A percentile compares a stretch with the other conserved stretches of the same genome.
Conservation (phyloP, 2,329 filamentous ascomycete genomes). For the Tolypocladium inflatum region DNA sequence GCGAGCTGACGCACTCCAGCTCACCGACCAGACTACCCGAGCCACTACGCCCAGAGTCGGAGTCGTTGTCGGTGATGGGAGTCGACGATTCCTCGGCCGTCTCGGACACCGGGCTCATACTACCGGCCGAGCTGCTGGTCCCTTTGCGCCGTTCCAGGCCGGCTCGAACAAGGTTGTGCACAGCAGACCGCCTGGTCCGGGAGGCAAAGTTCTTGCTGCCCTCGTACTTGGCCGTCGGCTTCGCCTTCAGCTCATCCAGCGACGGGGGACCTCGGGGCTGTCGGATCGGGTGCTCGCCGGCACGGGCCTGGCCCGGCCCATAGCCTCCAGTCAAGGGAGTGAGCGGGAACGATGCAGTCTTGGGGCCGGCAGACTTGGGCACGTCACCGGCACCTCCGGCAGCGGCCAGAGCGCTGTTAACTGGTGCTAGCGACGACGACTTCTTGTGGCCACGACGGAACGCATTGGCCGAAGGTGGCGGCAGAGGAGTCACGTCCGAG, state of each 20-base stretch:
- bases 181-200: conserved; percentile 82
- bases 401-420: conserved; percentile 39
- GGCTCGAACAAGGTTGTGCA: conserved; percentile 84
- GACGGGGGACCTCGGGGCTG: conserved; percentile 89
- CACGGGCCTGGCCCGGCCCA: conserved; percentile 83
- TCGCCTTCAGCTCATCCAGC: conserved; percentile 80
- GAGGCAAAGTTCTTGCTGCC: conserved; percentile 97
- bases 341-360: conserved; percentile 69
- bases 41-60: conserved; percentile 60
- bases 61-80: conserved; percentile 63
- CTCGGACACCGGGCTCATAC: conserved; percentile 86
- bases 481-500: conserved; percentile 59
- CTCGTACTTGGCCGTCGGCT: conserved; percentile 86
- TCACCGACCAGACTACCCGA: conserved; percentile 76
- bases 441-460: conserved; percentile 95
- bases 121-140: conserved; percentile 61
- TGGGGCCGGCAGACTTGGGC: conserved; percentile 58
- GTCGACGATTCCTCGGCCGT: conserved; percentile 58
- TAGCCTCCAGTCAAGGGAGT: conserved; percentile 80
- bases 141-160: conserved; percentile 78
- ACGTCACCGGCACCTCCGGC: conserved; percentile 29
- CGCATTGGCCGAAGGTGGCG: conserved; percentile 79
- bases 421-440: conserved; percentile 62
- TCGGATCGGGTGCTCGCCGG: conserved; percentile 86
- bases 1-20: conserved; percentile 60